Conservation (phyloP, 768 basidiomycete species). For the Termitomyces sp. region DNA sequence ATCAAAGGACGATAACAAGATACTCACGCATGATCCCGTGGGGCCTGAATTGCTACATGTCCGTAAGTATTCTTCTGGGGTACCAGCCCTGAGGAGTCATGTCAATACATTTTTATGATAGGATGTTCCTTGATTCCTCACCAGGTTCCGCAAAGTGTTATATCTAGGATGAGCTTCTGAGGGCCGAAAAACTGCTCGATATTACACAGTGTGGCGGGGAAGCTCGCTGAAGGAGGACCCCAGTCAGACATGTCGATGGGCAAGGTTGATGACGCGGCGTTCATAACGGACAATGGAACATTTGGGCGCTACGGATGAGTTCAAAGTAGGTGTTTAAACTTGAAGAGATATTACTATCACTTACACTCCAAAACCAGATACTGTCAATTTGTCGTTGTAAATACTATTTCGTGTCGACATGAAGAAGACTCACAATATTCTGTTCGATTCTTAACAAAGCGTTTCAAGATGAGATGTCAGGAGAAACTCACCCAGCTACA, state of each 20-base stretch:
- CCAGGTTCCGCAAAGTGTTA: slow-evolving; percentile 49
- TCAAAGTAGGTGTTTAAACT: slow-evolving; percentile 5
- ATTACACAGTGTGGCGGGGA: slow-evolving; percentile 33
- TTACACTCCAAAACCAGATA: slow-evolving; percentile 45
- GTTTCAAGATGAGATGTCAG: neutral
- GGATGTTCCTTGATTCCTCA: slow-evolving; percentile 8
- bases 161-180: slow-evolving; percentile 47
- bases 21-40: slow-evolving; percentile 29
- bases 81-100: slow-evolving; percentile 34
- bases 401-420: neutral
- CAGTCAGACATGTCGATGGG: slow-evolving; percentile 33
- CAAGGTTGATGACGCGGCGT: slow-evolving; percentile 21
- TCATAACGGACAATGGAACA: slow-evolving; percentile 29
- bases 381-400: slow-evolving; percentile 13
- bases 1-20: neutral
- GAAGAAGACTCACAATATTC: slow-evolving; percentile 21
- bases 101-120: neutral
- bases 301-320: slow-evolving; percentile 27
- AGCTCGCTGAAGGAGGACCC: slow-evolving; percentile 39
- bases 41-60: slow-evolving; percentile 31
- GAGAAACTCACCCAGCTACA: slow-evolving; percentile 24
- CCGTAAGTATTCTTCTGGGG: slow-evolving; percentile 31
- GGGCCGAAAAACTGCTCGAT: slow-evolving; percentile 36
- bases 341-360: slow-evolving; percentile 7
- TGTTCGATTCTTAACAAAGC: neutral